These are phyloP conservation scores for Emmonsiellopsis sp. DNA, from an alignment of 2,329 filamentous ascomycete species.

Conservation along the genomic window DNA sequence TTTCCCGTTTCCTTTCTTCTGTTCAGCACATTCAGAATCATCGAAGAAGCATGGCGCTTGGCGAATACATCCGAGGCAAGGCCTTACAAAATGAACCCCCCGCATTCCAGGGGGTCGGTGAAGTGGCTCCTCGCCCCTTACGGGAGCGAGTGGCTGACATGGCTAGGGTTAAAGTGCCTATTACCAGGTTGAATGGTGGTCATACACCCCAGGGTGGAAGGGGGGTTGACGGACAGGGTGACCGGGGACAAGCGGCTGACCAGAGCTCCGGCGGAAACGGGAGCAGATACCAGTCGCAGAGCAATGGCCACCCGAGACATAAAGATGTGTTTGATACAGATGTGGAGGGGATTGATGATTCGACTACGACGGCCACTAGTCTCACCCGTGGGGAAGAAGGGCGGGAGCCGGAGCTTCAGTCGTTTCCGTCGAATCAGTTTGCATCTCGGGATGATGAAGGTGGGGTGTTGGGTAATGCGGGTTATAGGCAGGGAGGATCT, in stretches of 20 bases:
- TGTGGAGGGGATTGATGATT: slow-evolving; percentile 35
- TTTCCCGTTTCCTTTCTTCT: not conserved
- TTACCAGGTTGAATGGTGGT: slow-evolving; percentile 15
- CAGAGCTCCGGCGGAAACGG: not conserved
- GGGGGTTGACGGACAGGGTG: not conserved
- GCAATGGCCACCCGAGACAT: slow-evolving; percentile 4
- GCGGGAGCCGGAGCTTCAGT: slow-evolving; percentile 11
- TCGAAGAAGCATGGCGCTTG: slow-evolving; percentile 25
- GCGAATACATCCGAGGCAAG: slow-evolving; percentile 29
- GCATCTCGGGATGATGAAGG: not conserved
- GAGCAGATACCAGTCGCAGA: not conserved
- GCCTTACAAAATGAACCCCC: slow-evolving; percentile 5
- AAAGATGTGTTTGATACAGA: slow-evolving; percentile 34
- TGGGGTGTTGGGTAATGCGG: not conserved
- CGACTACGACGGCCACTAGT: slow-evolving; percentile 30
- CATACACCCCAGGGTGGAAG: not conserved
- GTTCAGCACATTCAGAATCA: slow-evolving; percentile 2
- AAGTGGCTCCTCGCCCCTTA: slow-evolving; percentile 4
- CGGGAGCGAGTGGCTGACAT: slow-evolving; percentile 26
- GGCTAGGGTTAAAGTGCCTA: slow-evolving; percentile 25
- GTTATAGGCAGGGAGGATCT: not conserved
- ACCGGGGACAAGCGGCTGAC: not conserved
- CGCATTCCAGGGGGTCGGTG: slow-evolving; percentile 24
- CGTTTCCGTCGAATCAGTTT: slow-evolving; percentile 7
- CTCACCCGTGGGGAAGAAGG: slow-evolving; percentile 25